Evolutionary conservation across 1,284 basidiomycete genomes (phyloP).

Genomic region (Agroathelia rolfsii): DNA sequence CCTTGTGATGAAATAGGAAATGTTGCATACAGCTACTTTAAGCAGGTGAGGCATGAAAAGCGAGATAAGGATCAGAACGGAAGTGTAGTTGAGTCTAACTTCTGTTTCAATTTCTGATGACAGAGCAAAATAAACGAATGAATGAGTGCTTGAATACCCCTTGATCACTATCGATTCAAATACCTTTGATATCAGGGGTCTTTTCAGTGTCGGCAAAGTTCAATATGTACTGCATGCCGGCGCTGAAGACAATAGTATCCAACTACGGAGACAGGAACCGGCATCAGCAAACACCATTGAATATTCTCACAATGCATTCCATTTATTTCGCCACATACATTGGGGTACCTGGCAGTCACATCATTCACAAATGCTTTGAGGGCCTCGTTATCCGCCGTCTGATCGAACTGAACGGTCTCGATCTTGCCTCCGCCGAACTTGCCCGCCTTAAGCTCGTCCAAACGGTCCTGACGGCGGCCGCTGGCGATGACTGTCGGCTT

Average conservation of each 20-base stretch:
- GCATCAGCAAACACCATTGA: constrained; percentile 18
- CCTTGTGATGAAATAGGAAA: constrained; percentile 1
- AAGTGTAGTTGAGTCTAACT: constrained; percentile 46
- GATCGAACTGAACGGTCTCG: constrained; percentile 32
- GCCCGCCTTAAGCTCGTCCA: constrained; percentile 32
- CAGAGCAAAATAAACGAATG: constrained; percentile 4
- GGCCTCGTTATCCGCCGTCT: constrained; percentile 26
- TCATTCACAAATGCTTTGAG: constrained; percentile 32
- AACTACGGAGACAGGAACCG: constrained; percentile 33
- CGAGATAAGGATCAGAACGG: constrained; percentile 39
- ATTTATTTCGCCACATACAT: constrained; percentile 24
- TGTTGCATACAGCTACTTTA: constrained; percentile 33
- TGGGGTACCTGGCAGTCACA: constrained; percentile 33
- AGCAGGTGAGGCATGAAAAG: constrained; percentile 49
- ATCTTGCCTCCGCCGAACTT: constrained; percentile 24
- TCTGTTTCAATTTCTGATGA: constrained; percentile 35
- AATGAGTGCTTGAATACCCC: no score
- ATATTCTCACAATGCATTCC: background rate
- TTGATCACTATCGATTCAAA: no score
- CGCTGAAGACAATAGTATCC: constrained; percentile 36
- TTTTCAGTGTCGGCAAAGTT: constrained; percentile 38
- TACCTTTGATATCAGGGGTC: no score
- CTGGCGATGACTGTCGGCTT: constrained; percentile 44
- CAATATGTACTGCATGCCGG: constrained; percentile 45
- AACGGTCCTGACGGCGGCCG: constrained; percentile 42